phyloP scores from a whole-genome alignment of 1,284 basidiomycete genomes.

The Bondarzewia mesenterica region DNA sequence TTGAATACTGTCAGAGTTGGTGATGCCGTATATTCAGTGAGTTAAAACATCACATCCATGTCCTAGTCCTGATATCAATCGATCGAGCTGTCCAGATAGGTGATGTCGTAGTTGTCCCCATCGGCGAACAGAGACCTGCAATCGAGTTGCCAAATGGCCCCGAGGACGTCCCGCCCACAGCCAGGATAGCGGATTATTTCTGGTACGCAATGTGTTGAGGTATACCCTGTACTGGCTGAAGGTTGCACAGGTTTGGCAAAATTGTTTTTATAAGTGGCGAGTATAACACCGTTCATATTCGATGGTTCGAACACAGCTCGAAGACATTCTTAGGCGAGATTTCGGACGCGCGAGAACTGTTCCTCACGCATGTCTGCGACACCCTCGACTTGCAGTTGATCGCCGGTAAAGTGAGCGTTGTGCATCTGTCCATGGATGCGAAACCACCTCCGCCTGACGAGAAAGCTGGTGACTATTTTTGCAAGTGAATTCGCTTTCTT shows the following conservation, averaged over 20 bases:
- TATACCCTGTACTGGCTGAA: not conserved
- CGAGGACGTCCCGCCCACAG: slow-evolving; percentile 25
- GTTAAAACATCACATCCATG: too few relatives aligned
- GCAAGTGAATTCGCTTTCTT: slow-evolving; percentile 33
- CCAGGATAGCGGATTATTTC: slow-evolving; percentile 45
- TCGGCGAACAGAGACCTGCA: slow-evolving; percentile 21
- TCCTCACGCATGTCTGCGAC: slow-evolving; percentile 48
- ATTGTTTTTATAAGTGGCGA: slow-evolving; percentile 45
- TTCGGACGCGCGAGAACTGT: slow-evolving; percentile 55
- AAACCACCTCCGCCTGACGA: not conserved
- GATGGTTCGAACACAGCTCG: slow-evolving; percentile 63
- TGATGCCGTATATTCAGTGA: slow-evolving; percentile 21
- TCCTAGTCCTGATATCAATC: not conserved
- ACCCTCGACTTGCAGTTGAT: slow-evolving; percentile 30
- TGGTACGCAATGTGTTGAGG: slow-evolving; percentile 33
- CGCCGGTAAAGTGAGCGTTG: slow-evolving; percentile 35
- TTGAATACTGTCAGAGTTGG: slow-evolving; percentile 28
- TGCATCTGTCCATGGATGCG: not conserved
- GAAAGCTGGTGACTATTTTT: slow-evolving; percentile 36
- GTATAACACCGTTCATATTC: slow-evolving; percentile 42
- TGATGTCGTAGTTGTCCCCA: slow-evolving; percentile 16
- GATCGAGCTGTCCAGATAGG: not conserved
- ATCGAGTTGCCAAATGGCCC: slow-evolving; percentile 18
- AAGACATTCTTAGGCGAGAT: slow-evolving; percentile 50
- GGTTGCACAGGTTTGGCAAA: slow-evolving; percentile 48